Evolutionary conservation across 2,329 filamentous ascomycete species (phyloP).

Genomic region (Colletotrichum scovillei): DNA sequence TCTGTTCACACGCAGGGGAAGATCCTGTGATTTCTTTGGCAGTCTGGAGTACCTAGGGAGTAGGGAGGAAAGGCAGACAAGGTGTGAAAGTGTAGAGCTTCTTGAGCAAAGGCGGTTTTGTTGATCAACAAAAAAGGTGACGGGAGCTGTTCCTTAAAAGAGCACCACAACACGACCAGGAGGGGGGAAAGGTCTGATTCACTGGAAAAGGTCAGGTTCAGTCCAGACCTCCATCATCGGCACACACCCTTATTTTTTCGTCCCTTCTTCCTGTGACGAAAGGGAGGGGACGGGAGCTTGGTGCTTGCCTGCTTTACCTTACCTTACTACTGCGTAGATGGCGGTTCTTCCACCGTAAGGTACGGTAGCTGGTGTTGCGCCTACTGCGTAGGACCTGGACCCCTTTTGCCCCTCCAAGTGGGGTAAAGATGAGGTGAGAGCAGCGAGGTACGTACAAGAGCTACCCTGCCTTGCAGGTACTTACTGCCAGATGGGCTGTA

Average conservation of each 20-base stretch:
- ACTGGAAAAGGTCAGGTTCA: neutral
- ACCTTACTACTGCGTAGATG: neutral
- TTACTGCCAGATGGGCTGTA: slow-evolving; percentile 2
- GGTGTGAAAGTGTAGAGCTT: neutral
- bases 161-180: slow-evolving; percentile 18
- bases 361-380: neutral
- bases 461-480: slow-evolving; percentile 21
- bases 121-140: neutral
- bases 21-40: neutral
- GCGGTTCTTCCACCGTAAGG: neutral
- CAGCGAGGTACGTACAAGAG: neutral
- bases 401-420: slow-evolving; percentile 33
- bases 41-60: neutral
- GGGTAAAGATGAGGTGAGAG: slow-evolving; percentile 10
- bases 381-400: slow-evolving; percentile 24
- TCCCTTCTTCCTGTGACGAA: slow-evolving; percentile 5
- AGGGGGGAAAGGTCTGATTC: neutral
- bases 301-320: slow-evolving; percentile 17
- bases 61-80: neutral
- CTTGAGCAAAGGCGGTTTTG: neutral
- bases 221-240: slow-evolving; percentile 4
- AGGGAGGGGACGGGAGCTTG: slow-evolving; percentile 17
- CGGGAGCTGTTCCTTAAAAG: slow-evolving; percentile 29
- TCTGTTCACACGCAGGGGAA: neutral
- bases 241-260: neutral